Percentiles rank a stretch among this genome's conserved stretches.
phyloP scores from a whole-genome alignment of 257 asterid genomes.

The Solanum pinnatisectum region DNA sequence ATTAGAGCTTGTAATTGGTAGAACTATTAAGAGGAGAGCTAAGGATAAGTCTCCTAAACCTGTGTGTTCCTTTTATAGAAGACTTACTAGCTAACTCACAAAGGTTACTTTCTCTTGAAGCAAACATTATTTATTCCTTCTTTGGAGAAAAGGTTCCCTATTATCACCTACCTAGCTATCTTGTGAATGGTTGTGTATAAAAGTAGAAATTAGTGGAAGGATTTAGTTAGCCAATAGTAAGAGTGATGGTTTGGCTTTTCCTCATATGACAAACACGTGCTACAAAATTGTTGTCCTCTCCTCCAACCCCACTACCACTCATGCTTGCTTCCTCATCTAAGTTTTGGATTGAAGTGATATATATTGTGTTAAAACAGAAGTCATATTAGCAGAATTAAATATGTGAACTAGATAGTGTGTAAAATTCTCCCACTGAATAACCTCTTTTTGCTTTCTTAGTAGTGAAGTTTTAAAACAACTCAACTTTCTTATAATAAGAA shows the following conservation, averaged over 20 bases:
- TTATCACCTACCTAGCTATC: background rate
- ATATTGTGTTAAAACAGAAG: background rate
- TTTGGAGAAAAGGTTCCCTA: background rate
- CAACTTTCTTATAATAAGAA: too few relatives aligned
- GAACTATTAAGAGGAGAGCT: background rate
- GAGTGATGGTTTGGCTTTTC: background rate
- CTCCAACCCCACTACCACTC: background rate
- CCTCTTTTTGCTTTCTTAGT: background rate
- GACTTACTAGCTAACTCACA: constrained; percentile 38
- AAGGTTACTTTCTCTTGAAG: constrained; percentile 36
- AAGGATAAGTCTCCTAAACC: constrained; percentile 26
- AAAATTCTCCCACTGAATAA: background rate
- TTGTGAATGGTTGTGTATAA: background rate
- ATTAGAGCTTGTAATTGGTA: background rate
- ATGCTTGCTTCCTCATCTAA: background rate
- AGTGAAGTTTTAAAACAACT: background rate
- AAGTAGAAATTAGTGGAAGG: background rate
- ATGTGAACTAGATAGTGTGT: background rate
- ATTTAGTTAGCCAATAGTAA: background rate
- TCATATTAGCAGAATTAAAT: background rate
- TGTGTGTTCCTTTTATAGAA: constrained; percentile 20
- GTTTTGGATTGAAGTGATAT: background rate
- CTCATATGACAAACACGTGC: background rate
- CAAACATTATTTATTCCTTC: constrained; percentile 11
- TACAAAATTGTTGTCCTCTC: background rate